Evolutionary conservation across 257 asterid genomes (phyloP).

Genomic region (Solanum piurae): DNA sequence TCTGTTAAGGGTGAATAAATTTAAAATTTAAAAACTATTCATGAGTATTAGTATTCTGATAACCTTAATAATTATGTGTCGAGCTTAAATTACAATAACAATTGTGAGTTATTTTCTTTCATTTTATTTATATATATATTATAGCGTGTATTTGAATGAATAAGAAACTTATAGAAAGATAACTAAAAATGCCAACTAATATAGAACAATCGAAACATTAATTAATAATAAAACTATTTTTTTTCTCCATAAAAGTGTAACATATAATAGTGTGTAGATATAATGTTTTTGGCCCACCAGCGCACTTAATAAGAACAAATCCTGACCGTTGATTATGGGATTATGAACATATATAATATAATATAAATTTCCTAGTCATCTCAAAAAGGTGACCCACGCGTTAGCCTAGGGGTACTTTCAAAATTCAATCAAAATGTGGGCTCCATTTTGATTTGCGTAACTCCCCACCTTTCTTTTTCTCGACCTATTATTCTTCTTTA

Average conservation of each 20-base stretch:
- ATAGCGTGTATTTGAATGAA: too few relatives aligned
- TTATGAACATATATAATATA: neutral
- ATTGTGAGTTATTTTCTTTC: neutral
- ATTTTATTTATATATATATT: too few relatives aligned
- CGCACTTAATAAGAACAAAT: neutral
- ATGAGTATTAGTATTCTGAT: neutral
- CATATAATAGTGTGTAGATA: neutral
- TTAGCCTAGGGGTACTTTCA: neutral
- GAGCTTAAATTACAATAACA: neutral
- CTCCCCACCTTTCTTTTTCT: neutral
- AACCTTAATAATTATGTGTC: neutral
- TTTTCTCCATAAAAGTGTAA: neutral
- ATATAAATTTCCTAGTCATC: too few relatives aligned
- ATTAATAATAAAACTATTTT: neutral
- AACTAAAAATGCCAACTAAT: neutral
- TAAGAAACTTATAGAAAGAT: neutral
- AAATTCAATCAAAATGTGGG: neutral
- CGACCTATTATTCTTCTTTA: neutral
- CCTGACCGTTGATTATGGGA: slow-evolving; percentile 1
- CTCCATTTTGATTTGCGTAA: neutral
- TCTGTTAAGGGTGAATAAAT: too few relatives aligned
- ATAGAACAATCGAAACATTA: neutral
- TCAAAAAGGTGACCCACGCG: slow-evolving; percentile 10
- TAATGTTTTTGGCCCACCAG: neutral
- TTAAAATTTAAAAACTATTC: too few relatives aligned